A percentile compares a stretch with the other conserved stretches of the same genome.
These are phyloP conservation scores for Eucalyptus victrix DNA, from an alignment of 345 rosid genomes.

Conservation along the genomic window DNA sequence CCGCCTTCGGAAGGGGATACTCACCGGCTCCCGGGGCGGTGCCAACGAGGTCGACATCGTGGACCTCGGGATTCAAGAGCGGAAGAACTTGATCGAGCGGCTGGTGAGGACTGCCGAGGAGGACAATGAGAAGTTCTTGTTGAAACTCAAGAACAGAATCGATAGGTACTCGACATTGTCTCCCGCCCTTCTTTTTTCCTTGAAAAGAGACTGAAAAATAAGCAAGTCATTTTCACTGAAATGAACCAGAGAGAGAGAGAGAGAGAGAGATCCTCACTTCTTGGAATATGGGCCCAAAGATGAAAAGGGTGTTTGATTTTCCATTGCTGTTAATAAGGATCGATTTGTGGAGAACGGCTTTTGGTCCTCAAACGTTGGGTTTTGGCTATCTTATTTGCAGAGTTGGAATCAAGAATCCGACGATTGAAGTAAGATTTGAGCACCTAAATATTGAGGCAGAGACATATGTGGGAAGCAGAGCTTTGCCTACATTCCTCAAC, in stretches of 20 bases:
- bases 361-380: neutral
- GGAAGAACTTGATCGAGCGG: conserved; percentile 11
- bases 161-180: conserved; percentile 7
- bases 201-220: neutral
- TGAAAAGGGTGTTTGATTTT: neutral
- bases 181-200: neutral
- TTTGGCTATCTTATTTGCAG: neutral
- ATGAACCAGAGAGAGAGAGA: neutral
- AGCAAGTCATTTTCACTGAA: neutral
- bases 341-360: neutral
- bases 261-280: neutral
- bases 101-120: conserved; percentile 11
- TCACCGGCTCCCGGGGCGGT: neutral
- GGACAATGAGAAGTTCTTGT: conserved; percentile 16
- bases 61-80: conserved; percentile 2
- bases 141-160: conserved; percentile 17
- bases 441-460: conserved; percentile 29
- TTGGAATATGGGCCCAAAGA: neutral
- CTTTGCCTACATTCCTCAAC: conserved; percentile 28
- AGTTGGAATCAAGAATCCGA: conserved; percentile 39
- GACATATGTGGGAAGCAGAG: conserved; percentile 29
- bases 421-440: conserved; percentile 41
- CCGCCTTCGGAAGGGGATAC: conserved; percentile 31
- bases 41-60: conserved; percentile 1
- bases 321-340: too few relatives aligned